A percentile compares a stretch with the other conserved stretches of the same genome.
phyloP scores from a whole-genome alignment of 768 basidiomycete genomes.

The Leccinum sublutescens region DNA sequence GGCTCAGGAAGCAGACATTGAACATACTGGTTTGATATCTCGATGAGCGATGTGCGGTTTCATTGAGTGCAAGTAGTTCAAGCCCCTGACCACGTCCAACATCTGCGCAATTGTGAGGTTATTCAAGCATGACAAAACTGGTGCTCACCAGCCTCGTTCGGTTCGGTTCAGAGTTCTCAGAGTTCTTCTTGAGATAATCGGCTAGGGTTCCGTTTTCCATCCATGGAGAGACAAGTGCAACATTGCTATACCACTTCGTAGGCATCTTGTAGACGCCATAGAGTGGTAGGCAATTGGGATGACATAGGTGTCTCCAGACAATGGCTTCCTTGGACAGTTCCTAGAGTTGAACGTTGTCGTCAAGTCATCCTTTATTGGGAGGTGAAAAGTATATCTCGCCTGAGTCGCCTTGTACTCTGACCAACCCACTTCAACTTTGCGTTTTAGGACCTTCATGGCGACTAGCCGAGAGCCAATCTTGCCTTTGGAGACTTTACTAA shows the following conservation, averaged over 20 bases:
- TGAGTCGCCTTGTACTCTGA: constrained; percentile 12
- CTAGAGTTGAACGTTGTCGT: constrained; percentile 9
- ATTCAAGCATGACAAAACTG: not conserved
- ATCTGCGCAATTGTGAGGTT: constrained; percentile 30
- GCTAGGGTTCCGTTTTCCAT: constrained; percentile 35
- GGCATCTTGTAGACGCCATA: constrained; percentile 30
- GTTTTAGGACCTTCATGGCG: constrained; percentile 26
- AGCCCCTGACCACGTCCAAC: constrained; percentile 41
- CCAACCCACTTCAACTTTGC: not conserved
- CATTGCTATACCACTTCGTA: constrained; percentile 12
- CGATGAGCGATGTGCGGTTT: constrained; percentile 36
- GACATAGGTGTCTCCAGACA: constrained; percentile 34
- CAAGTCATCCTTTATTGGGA: too few relatives aligned
- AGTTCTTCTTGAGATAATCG: constrained; percentile 28
- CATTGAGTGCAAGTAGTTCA: constrained; percentile 43
- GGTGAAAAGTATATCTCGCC: not conserved
- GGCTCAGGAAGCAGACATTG: not conserved
- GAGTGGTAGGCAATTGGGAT: constrained; percentile 37
- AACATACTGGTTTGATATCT: constrained; percentile 31
- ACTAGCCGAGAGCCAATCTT: constrained; percentile 20
- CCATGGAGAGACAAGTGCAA: constrained; percentile 40
- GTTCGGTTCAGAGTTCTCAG: constrained; percentile 21
- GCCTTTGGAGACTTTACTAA: constrained; percentile 23
- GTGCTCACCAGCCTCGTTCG: constrained; percentile 33
- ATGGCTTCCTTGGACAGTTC: constrained; percentile 32